phyloP scores from a whole-genome alignment of 805 yeast species.

The Zygoascus bituminiphila region DNA sequence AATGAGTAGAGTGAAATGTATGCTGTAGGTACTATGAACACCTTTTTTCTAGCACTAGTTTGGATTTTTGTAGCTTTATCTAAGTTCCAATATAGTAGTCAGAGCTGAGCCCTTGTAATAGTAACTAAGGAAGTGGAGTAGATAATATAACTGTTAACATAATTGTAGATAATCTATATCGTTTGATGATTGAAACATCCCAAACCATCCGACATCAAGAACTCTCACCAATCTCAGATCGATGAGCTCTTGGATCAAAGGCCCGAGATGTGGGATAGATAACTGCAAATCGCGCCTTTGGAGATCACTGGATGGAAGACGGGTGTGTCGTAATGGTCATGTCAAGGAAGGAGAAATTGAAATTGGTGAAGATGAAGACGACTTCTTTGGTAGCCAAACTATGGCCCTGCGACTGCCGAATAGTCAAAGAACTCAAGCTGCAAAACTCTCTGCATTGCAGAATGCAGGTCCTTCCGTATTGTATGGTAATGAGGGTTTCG shows the following conservation, averaged over 20 bases:
- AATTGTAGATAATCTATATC: no score
- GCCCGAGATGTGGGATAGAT: slow-evolving; percentile 81
- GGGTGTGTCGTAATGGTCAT: slow-evolving; percentile 87
- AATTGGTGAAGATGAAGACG: slow-evolving; percentile 76
- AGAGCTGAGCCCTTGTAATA: no score
- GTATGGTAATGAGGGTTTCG: slow-evolving; percentile 43
- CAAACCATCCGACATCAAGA: no score
- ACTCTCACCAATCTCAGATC: neutral
- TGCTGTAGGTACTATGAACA: no score
- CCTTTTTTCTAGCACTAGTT: no score
- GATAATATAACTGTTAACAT: no score
- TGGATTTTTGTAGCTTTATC: no score
- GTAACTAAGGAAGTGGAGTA: no score
- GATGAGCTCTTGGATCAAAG: slow-evolving; percentile 44
- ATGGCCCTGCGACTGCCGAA: slow-evolving; percentile 9
- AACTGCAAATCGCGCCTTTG: slow-evolving; percentile 79
- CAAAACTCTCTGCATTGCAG: neutral
- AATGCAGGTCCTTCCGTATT: slow-evolving; percentile 21
- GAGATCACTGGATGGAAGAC: slow-evolving; percentile 64
- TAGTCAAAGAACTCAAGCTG: neutral
- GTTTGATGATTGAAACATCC: no score
- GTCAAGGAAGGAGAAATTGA: slow-evolving; percentile 74
- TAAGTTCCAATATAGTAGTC: no score
- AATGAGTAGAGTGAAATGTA: no score
- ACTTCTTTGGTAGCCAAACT: slow-evolving; percentile 26